Evolutionary conservation across 2,329 filamentous ascomycete species (phyloP).

Genomic region (Penicillium sp.): DNA sequence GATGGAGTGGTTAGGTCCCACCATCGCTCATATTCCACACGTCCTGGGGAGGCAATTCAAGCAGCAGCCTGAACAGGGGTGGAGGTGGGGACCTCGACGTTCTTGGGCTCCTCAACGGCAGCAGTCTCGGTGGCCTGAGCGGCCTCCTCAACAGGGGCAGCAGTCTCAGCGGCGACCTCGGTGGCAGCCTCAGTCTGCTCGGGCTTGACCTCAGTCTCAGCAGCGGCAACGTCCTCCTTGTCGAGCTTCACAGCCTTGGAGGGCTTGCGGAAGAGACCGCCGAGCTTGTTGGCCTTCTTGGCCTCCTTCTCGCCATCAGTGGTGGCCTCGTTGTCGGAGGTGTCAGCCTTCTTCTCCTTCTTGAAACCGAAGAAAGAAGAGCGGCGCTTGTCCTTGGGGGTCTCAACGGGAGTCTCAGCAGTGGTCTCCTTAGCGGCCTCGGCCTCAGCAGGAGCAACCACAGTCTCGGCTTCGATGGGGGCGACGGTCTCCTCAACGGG

Average conservation of each 20-base stretch:
- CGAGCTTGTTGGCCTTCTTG: conserved; percentile 48
- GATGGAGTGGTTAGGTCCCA: conserved; percentile 38
- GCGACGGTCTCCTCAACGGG: conserved; percentile 40
- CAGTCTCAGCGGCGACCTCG: conserved; percentile 21
- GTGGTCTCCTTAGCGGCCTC: conserved; percentile 33
- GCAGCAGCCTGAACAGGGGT: conserved; percentile 46
- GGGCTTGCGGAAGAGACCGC: conserved; percentile 51
- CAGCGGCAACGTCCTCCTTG: conserved; percentile 37
- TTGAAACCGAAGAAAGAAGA: conserved; percentile 58
- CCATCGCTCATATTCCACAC: conserved; percentile 45
- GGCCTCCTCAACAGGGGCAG: conserved; percentile 20
- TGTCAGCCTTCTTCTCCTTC: conserved; percentile 54
- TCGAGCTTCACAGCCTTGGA: conserved; percentile 50
- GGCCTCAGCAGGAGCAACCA: conserved; percentile 47
- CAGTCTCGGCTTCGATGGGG: conserved; percentile 41
- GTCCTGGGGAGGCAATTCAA: conserved; percentile 37
- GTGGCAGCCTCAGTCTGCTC: conserved; percentile 29
- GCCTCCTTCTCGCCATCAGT: conserved; percentile 45
- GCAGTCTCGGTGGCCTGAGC: conserved; percentile 27
- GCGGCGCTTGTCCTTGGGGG: conserved; percentile 51
- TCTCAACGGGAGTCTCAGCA: conserved; percentile 33
- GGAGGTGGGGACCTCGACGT: conserved; percentile 34
- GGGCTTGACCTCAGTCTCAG: conserved; percentile 35
- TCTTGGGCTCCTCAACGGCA: conserved; percentile 33
- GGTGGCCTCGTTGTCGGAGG: conserved; percentile 48